Conservation (phyloP, 257 asterid species). For the Anisodus acutangulus region DNA sequence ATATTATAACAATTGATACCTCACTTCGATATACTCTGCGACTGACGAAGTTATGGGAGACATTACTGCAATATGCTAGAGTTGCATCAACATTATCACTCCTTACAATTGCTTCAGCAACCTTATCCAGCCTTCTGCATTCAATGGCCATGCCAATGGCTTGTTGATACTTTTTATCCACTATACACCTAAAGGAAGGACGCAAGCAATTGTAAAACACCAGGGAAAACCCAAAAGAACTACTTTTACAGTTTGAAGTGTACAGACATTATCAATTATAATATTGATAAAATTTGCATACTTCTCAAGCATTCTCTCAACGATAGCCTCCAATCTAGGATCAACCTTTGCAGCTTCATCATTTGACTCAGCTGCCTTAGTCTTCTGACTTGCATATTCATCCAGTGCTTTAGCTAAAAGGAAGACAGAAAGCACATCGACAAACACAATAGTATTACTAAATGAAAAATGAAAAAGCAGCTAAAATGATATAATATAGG, state of each 20-base stretch:
- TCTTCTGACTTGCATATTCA: slow-evolving; percentile 82
- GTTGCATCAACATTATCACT: slow-evolving; percentile 81
- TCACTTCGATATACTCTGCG: slow-evolving; percentile 85
- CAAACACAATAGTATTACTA: not conserved
- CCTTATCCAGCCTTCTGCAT: slow-evolving; percentile 91
- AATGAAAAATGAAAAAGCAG: slow-evolving; percentile 13
- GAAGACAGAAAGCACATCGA: slow-evolving; percentile 24
- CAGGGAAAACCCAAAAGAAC: slow-evolving; percentile 13
- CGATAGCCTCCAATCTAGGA: slow-evolving; percentile 90
- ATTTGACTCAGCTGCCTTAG: slow-evolving; percentile 75
- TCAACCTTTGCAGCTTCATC: slow-evolving; percentile 65
- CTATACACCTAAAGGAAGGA: slow-evolving; percentile 62
- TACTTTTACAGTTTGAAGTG: not conserved
- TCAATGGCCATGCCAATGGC: slow-evolving; percentile 93
- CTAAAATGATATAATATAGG: not conserved
- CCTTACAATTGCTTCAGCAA: slow-evolving; percentile 70
- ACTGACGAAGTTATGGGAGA: slow-evolving; percentile 74
- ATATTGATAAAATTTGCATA: slow-evolving; percentile 44
- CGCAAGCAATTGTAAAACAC: slow-evolving; percentile 17
- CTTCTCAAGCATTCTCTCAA: slow-evolving; percentile 94
- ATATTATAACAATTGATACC: slow-evolving; percentile 49
- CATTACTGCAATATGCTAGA: slow-evolving; percentile 76
- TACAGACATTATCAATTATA: not conserved
- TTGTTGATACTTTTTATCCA: slow-evolving; percentile 82
- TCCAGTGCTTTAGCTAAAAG: slow-evolving; percentile 84